Base-by-base conservation (phyloP, 805 yeast genomes). In the Metschnikowia rubicola region DNA sequence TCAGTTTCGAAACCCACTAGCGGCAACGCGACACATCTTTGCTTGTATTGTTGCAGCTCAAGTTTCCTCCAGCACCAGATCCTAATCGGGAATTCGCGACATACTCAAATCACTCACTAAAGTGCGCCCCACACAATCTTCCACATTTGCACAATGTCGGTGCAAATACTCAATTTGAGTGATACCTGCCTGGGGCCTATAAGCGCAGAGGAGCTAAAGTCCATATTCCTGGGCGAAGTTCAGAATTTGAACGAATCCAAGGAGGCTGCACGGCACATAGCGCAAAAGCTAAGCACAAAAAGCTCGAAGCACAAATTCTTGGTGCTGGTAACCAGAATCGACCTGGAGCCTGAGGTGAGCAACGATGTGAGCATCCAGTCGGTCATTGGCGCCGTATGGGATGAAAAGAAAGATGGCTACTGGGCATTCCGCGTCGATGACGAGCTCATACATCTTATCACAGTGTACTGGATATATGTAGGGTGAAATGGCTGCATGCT, bases 241-340 rank as follows among this genome's bases (percentile, higher is more conserved):
- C 45, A 8, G 5, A 29, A 41, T 9, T 39, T 47, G 13, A n/a
- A 13, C 5, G 41, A 50, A 29, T 37, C 58, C 19, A 60, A 66
- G 21, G 58, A 53, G 17, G 54, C 73, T 37, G 67, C 70, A 13
- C 52, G 61, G 7, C 32, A 19, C 1, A 43, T 78, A 3, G 60
- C 80, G 3, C 61, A 56, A 13, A 56, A 59, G 29, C 58, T 81
- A 36, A 63, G 69, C 29, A 55, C 55, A 40, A 73, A 70, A 51
- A 79, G 86, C 3, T 74, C 84, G 6, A 72, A 73, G 43, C 81
- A 77, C 61, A 83, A 83, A 61, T 82, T 79, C 61, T 57, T 83
- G 36, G 73, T 79, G 11, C 76, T 73, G 37, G 58, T 72, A 3
- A 73, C 80, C 17, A 53, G 56, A 2, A 49, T 81, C 4, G 55